Percentiles rank a stretch among this genome's conserved stretches.
Conservation (phyloP, 139 green algal genomes). For the Asterochloris erici region DNA sequence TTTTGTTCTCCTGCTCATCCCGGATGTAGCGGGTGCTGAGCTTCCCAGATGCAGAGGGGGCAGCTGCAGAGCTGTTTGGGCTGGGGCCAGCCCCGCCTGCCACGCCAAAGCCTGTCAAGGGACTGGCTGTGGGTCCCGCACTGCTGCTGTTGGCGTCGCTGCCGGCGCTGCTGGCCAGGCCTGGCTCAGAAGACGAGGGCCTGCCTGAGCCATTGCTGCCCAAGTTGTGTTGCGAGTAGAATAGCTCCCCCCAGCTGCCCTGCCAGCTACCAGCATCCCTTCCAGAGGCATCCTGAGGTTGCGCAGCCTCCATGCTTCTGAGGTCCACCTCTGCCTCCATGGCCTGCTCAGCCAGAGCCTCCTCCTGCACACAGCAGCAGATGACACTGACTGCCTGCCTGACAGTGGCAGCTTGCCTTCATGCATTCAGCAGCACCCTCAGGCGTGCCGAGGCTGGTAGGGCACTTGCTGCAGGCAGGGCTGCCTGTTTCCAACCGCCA, state of each 20-base stretch:
- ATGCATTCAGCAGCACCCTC: background rate
- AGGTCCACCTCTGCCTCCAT: background rate
- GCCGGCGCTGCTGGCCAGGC: background rate
- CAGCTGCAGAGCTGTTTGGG: background rate
- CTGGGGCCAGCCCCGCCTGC: background rate
- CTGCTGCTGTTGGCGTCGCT: background rate
- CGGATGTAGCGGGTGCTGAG: background rate
- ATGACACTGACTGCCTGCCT: background rate
- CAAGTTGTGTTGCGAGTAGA: background rate
- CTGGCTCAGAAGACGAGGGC: background rate
- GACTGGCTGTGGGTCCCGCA: background rate
- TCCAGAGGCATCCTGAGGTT: background rate
- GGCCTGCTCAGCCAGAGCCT: background rate
- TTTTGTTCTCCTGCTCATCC: constrained; percentile 3
- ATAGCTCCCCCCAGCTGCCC: constrained; percentile 5
- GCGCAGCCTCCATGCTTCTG: background rate
- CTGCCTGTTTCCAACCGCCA: too few species aligned
- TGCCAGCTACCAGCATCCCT: background rate
- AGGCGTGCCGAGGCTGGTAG: too few species aligned
- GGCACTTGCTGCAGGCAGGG: background rate
- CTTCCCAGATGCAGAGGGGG: background rate
- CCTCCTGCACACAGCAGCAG: background rate
- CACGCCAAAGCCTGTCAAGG: too few species aligned
- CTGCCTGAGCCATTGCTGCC: background rate
- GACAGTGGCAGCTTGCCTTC: background rate